Evolutionary conservation across 2,329 filamentous ascomycete species (phyloP).

Genomic region (Cercospora sp.): DNA sequence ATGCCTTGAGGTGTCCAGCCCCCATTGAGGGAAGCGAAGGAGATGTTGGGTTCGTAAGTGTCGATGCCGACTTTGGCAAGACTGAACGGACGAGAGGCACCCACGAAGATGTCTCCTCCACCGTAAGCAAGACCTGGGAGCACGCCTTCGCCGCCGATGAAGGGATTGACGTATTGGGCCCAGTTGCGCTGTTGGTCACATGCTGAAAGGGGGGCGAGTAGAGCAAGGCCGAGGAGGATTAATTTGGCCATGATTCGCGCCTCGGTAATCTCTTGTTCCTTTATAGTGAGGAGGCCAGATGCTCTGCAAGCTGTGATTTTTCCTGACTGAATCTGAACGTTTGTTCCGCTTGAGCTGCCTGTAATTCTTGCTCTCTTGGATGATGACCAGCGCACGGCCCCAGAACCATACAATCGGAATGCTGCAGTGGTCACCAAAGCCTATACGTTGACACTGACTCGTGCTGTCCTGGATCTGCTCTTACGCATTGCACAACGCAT

Average conservation of each 20-base stretch:
- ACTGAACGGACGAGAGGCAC: conserved; percentile 45
- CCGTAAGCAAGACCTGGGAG: conserved; percentile 48
- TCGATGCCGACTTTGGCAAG: conserved; percentile 50
- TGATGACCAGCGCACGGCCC: neutral
- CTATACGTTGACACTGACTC: neutral
- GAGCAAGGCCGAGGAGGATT: too few species aligned
- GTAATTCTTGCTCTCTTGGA: too few species aligned
- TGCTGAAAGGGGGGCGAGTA: neutral
- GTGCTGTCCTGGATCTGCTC: too few species aligned
- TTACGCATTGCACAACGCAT: too few species aligned
- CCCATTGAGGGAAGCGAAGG: conserved; percentile 44
- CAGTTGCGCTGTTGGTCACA: conserved; percentile 35
- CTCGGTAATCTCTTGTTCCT: neutral
- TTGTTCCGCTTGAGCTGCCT: too few species aligned
- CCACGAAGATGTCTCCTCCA: conserved; percentile 49
- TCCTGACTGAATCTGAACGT: too few species aligned
- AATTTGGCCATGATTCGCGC: neutral
- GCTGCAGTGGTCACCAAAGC: neutral
- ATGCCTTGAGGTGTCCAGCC: conserved; percentile 42
- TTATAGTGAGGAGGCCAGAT: neutral
- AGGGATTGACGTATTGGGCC: conserved; percentile 51
- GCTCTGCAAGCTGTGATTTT: neutral
- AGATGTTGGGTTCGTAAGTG: conserved; percentile 39
- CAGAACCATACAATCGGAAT: neutral
- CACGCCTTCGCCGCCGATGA: conserved; percentile 53